Percentiles rank a stretch among this genome's conserved stretches.
These are phyloP conservation scores for Macrolepiota fuliginosa DNA, from an alignment of 768 basidiomycete species.

Conservation along the genomic window DNA sequence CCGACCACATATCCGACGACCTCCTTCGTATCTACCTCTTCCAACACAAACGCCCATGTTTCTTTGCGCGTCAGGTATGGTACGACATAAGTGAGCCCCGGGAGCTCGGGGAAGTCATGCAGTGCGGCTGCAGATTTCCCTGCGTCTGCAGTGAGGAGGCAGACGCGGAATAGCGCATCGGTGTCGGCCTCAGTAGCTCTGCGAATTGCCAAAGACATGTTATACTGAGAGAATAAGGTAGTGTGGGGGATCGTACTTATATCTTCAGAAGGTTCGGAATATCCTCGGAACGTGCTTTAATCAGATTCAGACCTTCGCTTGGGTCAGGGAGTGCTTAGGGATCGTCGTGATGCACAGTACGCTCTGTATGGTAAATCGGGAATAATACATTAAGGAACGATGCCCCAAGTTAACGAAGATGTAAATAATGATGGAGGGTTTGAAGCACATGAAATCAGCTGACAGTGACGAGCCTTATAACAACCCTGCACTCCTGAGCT, in stretches of 20 bases:
- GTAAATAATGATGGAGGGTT: not conserved
- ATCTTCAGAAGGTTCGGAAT: not conserved
- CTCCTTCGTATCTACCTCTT: slow-evolving; percentile 41
- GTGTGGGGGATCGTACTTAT: not conserved
- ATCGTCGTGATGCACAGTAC: not conserved
- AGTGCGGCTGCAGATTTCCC: slow-evolving; percentile 62
- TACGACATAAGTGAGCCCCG: slow-evolving; percentile 70
- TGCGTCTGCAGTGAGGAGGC: slow-evolving; percentile 71
- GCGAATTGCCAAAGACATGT: slow-evolving; percentile 44
- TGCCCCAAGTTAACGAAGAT: slow-evolving; percentile 1
- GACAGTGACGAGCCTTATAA: slow-evolving; percentile 30
- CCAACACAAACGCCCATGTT: slow-evolving; percentile 75
- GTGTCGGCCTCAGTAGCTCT: slow-evolving; percentile 52
- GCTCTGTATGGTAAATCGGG: not conserved
- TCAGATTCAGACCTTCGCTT: not conserved
- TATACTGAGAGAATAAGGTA: not conserved
- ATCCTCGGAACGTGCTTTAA: not conserved
- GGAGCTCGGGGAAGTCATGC: slow-evolving; percentile 63
- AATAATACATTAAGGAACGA: slow-evolving; percentile 5
- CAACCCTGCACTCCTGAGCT: slow-evolving; percentile 64
- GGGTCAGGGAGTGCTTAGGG: not conserved
- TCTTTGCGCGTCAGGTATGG: slow-evolving; percentile 71
- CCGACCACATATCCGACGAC: slow-evolving; percentile 75
- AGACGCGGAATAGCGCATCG: slow-evolving; percentile 62
- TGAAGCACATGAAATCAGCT: not conserved